Evolutionary conservation across 306 rosid species (phyloP).

Genomic region (Vigna nakashimae): DNA sequence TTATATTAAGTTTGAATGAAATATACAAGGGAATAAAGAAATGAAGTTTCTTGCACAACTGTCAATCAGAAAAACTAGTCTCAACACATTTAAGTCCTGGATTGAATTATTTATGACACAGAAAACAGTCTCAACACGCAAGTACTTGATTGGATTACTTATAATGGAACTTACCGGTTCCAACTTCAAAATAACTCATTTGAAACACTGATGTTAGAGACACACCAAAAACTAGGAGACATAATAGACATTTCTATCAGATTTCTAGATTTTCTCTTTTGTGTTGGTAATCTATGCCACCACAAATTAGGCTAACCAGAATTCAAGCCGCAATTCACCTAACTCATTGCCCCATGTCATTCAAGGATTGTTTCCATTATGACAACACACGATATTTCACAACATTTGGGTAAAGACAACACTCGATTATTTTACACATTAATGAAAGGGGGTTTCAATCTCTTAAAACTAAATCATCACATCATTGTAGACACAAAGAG

Average conservation of each 20-base stretch:
- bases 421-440: background rate
- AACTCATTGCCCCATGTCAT: background rate
- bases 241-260: background rate
- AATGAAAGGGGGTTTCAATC: background rate
- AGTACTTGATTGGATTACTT: constrained; percentile 4
- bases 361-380: background rate
- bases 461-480: background rate
- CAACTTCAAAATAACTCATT: constrained; percentile 7
- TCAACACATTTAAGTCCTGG: constrained; percentile 1
- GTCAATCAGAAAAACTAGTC: background rate
- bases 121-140: background rate
- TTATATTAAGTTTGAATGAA: background rate
- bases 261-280: background rate
- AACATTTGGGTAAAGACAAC: background rate
- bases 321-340: background rate
- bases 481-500: background rate
- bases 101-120: background rate
- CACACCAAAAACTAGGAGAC: background rate
- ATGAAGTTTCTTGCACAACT: background rate
- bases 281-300: background rate
- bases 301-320: background rate
- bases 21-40: constrained; percentile 9
- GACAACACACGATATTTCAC: background rate
- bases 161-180: background rate
- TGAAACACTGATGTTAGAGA: constrained; percentile 24